Evolutionary conservation across 2,329 filamentous ascomycete species (phyloP).

Genomic region (Volutella citrinella): DNA sequence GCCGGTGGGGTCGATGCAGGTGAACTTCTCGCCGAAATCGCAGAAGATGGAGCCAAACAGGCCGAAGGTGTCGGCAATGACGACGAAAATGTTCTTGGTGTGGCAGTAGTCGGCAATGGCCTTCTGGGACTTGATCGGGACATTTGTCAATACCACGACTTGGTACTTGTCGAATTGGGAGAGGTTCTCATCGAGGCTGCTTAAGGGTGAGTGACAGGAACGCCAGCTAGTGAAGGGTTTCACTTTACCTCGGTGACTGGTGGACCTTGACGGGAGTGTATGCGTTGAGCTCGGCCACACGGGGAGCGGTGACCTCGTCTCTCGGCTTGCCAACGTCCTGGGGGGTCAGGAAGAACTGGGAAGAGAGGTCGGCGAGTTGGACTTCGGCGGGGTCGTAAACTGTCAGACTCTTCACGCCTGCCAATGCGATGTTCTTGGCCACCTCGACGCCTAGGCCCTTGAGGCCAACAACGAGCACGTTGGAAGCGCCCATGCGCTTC

Average conservation of each 20-base stretch:
- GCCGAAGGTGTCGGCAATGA: conserved; percentile 85
- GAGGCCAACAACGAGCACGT: conserved; percentile 86
- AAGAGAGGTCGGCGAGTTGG: conserved; percentile 83
- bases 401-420: conserved; percentile 95
- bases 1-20: conserved; percentile 83
- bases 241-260: conserved; percentile 50
- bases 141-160: conserved; percentile 85
- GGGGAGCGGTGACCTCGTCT: conserved; percentile 80
- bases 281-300: conserved; percentile 90
- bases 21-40: conserved; percentile 94
- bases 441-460: conserved; percentile 97
- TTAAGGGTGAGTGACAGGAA: too few relatives aligned
- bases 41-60: conserved; percentile 96
- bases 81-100: conserved; percentile 85
- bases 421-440: conserved; percentile 96
- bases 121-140: conserved; percentile 75
- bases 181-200: conserved; percentile 71
- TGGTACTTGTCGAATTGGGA: conserved; percentile 87
- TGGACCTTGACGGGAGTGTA: conserved; percentile 90
- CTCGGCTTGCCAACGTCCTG: conserved; percentile 90
- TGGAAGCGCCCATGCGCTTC: conserved; percentile 98
- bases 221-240: too few relatives aligned
- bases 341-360: conserved; percentile 91
- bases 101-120: conserved; percentile 91
- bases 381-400: conserved; percentile 86